Percentiles rank a stretch among this genome's conserved stretches.
Evolutionary conservation across 345 rosid genomes (phyloP).

Genomic region (Pistacia integerrima): DNA sequence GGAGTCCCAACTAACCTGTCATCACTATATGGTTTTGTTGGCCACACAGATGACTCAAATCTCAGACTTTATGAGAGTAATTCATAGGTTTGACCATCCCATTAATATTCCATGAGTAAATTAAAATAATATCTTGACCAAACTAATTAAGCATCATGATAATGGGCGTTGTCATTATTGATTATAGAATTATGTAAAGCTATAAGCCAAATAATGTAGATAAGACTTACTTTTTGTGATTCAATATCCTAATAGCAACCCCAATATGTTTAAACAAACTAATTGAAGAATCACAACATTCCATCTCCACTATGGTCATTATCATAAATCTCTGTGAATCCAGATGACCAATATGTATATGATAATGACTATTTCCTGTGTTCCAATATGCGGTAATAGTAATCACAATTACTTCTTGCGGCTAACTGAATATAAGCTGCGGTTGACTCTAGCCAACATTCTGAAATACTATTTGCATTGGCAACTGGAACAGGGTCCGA

Average conservation of each 20-base stretch:
- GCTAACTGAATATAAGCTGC: not conserved
- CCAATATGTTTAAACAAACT: not conserved
- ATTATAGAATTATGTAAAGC: not conserved
- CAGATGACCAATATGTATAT: not conserved
- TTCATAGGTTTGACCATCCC: too few relatives aligned
- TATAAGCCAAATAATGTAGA: not conserved
- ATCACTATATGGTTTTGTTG: too few relatives aligned
- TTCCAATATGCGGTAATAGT: not conserved
- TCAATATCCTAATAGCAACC: not conserved
- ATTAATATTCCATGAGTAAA: too few relatives aligned
- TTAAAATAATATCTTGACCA: not conserved
- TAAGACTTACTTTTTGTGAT: not conserved
- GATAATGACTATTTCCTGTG: constrained; percentile 12
- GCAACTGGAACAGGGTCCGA: not conserved
- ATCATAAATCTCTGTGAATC: too few relatives aligned
- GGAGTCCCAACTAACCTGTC: too few relatives aligned
- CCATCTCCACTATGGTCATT: constrained; percentile 19
- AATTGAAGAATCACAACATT: constrained; percentile 23
- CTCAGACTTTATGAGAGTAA: too few relatives aligned
- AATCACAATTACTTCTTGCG: not conserved
- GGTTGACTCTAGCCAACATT: constrained; percentile 28
- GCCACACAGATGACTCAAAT: too few relatives aligned
- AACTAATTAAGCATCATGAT: not conserved
- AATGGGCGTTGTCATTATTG: not conserved
- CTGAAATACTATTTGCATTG: constrained; percentile 16